Base-by-base conservation (phyloP, 805 yeast genomes). In the Phaffomyces opuntiae region DNA sequence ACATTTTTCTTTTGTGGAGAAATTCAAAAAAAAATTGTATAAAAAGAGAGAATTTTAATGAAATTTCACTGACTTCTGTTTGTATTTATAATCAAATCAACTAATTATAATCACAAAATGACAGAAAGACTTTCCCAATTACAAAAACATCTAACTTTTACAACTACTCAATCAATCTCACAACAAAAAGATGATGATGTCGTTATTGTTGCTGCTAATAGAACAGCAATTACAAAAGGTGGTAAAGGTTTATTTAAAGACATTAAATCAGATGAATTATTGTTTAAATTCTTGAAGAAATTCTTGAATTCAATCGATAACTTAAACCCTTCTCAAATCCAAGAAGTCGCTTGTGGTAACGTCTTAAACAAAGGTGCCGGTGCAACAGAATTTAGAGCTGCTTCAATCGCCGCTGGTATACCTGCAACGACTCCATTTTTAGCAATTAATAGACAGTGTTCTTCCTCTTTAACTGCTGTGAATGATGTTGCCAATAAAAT, bases 291-390 rank as follows among this genome's bases (percentile, higher is more conserved):
- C 49, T 68, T 89, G 48, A 66, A 70, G 48, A 84, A 78, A 36
- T 74, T 86, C 51, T 62, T 90, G 48, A 72, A 74, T 48, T 74
- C 73, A 51, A 66, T 78, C 36, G 43, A 47, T 7, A 66, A 71
- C 40, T 60, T 78, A 12, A 77, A 78, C 46, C 74, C 79, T 46
- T 67, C 70, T 39, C 61, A 79, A 53, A 81, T 91, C 50, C 95
- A 84, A 56, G 97, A 91, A 59, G 82, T 91, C 48, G 83, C 83
- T 31, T 82, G 87, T 51, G 98, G 98, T 54, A 91, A 91, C 64
- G 97, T 91, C 26, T 75, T 90, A 61, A 88, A 90, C 69, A 77
- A 79, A 40, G 96, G 96, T 42, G 95, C 97, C 24, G 98, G 97
- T 57, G 96, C 93, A 45, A 83, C 84, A 46, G 97, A 90, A 68